A percentile compares a stretch with the other conserved stretches of the same genome.
phyloP scores from a whole-genome alignment of 2,329 filamentous ascomycete species.

The Neofusicoccum sp. region DNA sequence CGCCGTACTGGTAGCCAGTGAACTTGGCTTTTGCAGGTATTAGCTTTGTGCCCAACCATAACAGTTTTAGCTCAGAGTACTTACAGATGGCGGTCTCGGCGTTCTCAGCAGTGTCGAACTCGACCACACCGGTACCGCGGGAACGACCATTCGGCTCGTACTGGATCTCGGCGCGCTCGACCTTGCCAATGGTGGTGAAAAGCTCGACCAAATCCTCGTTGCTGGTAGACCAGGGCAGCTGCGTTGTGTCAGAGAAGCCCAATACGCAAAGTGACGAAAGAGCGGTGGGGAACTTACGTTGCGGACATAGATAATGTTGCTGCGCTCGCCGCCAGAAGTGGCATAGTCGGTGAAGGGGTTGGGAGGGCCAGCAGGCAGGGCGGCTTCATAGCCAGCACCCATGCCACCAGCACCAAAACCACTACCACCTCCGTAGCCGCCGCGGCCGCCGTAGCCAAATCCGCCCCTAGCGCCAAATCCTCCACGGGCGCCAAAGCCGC shows the following conservation, averaged over 20 bases:
- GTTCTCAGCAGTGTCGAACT: constrained; percentile 79
- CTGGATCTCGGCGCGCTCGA: constrained; percentile 98
- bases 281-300: constrained; percentile 67
- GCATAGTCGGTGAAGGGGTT: constrained; percentile 95
- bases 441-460: constrained; percentile 54
- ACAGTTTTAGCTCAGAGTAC: constrained; percentile 24
- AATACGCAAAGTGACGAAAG: constrained; percentile 20
- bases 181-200: constrained; percentile 96
- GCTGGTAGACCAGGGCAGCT: constrained; percentile 98
- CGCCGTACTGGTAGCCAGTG: constrained; percentile 95
- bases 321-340: constrained; percentile 79
- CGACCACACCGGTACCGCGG: constrained; percentile 91
- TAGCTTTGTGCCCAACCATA: constrained; percentile 21
- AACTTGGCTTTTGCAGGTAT: constrained; percentile 68
- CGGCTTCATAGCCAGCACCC: constrained; percentile 43
- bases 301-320: constrained; percentile 87
- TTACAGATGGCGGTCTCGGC: constrained; percentile 84
- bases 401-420: constrained; percentile 40
- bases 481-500: constrained; percentile 54
- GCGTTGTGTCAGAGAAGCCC: constrained; percentile 28
- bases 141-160: constrained; percentile 96
- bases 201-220: constrained; percentile 96
- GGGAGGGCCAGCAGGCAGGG: constrained; percentile 58
- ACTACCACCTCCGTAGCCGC: constrained; percentile 49
- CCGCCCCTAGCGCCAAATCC: constrained; percentile 52